Base-by-base conservation (phyloP, 495 filamentous ascomycete species). In the Trichoderma asperelloides region DNA sequence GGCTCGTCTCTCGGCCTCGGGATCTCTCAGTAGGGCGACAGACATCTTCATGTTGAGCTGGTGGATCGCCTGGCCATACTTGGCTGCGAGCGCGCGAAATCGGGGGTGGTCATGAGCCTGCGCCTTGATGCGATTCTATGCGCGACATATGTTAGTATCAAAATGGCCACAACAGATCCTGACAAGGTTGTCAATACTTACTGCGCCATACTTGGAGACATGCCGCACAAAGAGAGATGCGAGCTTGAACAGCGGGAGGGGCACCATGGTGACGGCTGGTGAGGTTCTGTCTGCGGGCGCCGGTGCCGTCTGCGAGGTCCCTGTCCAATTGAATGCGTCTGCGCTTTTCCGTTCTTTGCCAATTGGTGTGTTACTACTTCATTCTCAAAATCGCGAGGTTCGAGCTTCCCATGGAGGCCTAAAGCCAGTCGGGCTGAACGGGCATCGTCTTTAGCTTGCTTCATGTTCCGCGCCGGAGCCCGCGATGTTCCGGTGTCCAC, bases 71-170 rank as follows among this genome's bases (percentile, higher is more conserved):
- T 99, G 95, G 30, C 84, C 84, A 72, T 85, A 85, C 60, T 70
- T 74, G 21, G 84, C 82, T 21, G 95, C 96, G 74, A 96, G 87
- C 28, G 77, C 76, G 21, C 96, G 91, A 79, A 98, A 99, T 21
- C 87, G 82, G 62, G 93, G 91, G 80, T 98, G 96, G 73, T 99
- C 96, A 71, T 90, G 91, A 18, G 95, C 96, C 82, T 97, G 93
- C 28, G 82, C 84, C 78, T 97, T 98, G 79, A 99, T 96, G 75
- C 85, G 87, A 75, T 92, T 97, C 95, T 98, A 75, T 12, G 30
- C 23, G 9, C 12, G 60, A 13, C 23, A 60, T 49, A 64, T 16
- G n/a, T 63, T 49, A 47, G 62, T 55, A 65, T 73, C 40, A 74
- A 67, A 49, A 57, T 3, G 68, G 65, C 15, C 33, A 39, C 28